Evolutionary conservation across 73 alveolate species (phyloP).

Genomic region (Paramecium octaurelia): DNA sequence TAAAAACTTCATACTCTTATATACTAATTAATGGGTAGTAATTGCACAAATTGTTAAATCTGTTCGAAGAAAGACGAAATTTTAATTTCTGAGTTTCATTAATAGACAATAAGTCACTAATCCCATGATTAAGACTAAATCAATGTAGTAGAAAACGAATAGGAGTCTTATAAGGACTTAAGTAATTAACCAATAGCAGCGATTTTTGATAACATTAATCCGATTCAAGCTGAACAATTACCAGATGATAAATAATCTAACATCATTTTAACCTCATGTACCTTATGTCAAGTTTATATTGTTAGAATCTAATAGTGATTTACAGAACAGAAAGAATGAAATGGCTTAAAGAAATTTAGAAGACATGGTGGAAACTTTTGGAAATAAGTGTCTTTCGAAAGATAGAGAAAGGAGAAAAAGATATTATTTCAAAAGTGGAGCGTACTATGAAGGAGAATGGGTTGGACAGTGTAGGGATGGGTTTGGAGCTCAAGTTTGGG

Average conservation of each 20-base stretch:
- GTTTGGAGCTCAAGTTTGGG: slow-evolving; percentile 46
- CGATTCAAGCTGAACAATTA: background rate
- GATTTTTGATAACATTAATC: background rate
- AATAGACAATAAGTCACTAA: background rate
- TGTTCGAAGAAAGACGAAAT: background rate
- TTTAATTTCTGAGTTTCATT: background rate
- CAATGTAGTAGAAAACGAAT: background rate
- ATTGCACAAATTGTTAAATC: background rate
- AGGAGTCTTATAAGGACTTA: background rate
- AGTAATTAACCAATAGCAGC: background rate
- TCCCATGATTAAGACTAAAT: background rate
- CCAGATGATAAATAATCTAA: background rate
- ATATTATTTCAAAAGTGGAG: background rate
- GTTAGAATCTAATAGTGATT: background rate
- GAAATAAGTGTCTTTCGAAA: background rate
- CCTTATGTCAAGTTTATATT: background rate
- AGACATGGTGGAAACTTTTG: background rate
- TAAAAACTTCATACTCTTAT: background rate
- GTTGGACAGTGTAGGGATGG: slow-evolving; percentile 46
- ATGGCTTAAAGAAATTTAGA: background rate
- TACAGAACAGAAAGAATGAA: background rate
- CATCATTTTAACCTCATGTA: background rate
- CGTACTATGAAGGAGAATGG: slow-evolving; percentile 58
- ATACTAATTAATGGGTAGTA: background rate
- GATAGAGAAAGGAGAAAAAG: background rate